Evolutionary conservation across 352 stramenopile species (phyloP).

Genomic region (Phytopythium vexans): DNA sequence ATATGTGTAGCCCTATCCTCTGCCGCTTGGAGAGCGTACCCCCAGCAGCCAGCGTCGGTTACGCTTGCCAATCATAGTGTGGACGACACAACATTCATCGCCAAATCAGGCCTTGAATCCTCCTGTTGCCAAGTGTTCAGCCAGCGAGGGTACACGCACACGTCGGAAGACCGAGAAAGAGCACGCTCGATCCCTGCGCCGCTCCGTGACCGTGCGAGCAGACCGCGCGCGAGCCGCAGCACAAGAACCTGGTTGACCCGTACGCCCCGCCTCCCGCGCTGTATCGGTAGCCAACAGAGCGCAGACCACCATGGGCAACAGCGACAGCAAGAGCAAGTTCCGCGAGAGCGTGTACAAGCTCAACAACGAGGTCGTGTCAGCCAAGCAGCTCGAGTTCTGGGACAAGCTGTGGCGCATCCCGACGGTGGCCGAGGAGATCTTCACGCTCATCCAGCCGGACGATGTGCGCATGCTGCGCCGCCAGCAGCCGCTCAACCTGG

Average conservation of each 20-base stretch:
- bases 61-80: no score
- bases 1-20: no score
- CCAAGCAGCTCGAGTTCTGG: constrained; percentile 89
- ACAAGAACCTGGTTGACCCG: no score
- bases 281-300: no score
- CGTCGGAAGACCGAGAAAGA: background rate
- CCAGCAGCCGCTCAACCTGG: constrained; percentile 78
- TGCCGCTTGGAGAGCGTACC: no score
- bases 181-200: no score
- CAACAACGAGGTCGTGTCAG: constrained; percentile 84
- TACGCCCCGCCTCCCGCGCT: no score
- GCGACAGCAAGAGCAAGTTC: constrained; percentile 91
- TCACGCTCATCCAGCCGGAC: constrained; percentile 87
- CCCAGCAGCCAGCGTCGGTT: no score
- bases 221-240: no score
- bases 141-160: background rate
- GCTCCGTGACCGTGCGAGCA: no score
- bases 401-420: constrained; percentile 88
- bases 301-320: constrained; percentile 65
- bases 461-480: constrained; percentile 87
- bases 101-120: background rate
- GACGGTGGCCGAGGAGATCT: constrained; percentile 87
- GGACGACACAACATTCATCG: no score
- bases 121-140: constrained; percentile 1
- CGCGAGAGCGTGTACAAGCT: constrained; percentile 90